Evolutionary conservation across 2,329 filamentous ascomycete genomes (phyloP), one percentile per base, ranked within the genome.

Genomic region (Setomelanomma holmii): DNA sequence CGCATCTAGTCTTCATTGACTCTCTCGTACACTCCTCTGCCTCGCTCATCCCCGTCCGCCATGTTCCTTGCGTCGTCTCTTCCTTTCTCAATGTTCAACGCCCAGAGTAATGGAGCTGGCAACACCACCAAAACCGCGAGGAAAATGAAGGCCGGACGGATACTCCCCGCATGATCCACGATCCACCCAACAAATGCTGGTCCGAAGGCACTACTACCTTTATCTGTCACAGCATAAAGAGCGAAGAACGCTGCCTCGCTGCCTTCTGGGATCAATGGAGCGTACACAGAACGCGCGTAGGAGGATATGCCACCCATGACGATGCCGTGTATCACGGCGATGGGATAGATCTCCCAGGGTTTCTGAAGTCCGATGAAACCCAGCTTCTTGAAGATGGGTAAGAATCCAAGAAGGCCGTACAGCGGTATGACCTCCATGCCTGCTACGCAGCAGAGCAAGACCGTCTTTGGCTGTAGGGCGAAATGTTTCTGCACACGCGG

Each of bases 191-290:
- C 93, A 63, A 98, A 90, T 1, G 90, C 89, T 0, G 93, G 93
- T 0, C 93, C 93, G 69, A 97, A 93, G 2, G 96, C 84, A 68
- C 90, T 95, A 17, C 90, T 95, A 0, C 92, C 92, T 74, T 97
- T 98, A 73, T 98, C 93, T 1, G 93, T 97, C 53, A 97, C 96
- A 35, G 93, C 93, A 71, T 96, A 97, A 1, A 97, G 80, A 0
- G 93, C 92, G 70, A 95, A 97, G 68, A 98, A 97, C 0, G 93
- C 91, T 0, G 93, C 91, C 76, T 98, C 93, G 14, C 89, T 93
- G 5, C 93, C 93, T 0, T 91, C 90, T 0, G 93, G 93, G 45
- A 98, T 95, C 50, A 97, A 83, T 68, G 96, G 89, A 8, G 91
- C 91, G 69, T 90, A 98, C 14, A 97, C 84, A 36, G 90, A 91